These are phyloP conservation scores for Phialocephala subalpina DNA, from an alignment of 2,329 filamentous ascomycete species.

Conservation along the genomic window DNA sequence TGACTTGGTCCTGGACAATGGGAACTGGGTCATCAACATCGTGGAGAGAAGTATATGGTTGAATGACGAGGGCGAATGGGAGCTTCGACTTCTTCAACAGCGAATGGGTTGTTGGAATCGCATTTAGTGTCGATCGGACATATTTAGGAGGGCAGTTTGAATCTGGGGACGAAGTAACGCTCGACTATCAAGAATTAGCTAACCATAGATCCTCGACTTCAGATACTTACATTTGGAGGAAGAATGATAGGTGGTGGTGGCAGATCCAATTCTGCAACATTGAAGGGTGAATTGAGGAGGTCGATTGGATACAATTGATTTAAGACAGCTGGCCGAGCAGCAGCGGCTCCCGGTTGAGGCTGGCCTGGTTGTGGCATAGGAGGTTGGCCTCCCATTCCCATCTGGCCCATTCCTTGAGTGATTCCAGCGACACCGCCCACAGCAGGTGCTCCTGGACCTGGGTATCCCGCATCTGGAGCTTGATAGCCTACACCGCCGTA, in stretches of 20 bases:
- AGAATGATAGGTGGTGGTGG: conserved; percentile 91
- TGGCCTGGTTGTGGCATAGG: conserved; percentile 41
- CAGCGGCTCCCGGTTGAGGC: conserved; percentile 57
- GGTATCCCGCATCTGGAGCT: conserved; percentile 72
- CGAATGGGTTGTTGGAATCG: conserved; percentile 89
- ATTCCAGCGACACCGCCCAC: conserved; percentile 68
- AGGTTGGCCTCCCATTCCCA: conserved; percentile 64
- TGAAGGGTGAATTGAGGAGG: conserved; percentile 90
- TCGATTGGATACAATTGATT: conserved; percentile 95
- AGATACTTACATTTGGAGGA: conserved; percentile 81
- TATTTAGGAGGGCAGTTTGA: conserved; percentile 95
- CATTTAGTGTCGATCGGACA: conserved; percentile 93
- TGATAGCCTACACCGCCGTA: conserved; percentile 66
- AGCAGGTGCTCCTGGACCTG: conserved; percentile 54
- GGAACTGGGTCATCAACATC: conserved; percentile 92
- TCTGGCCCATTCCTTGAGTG: conserved; percentile 82
- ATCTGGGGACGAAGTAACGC: conserved; percentile 87
- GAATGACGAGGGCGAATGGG: conserved; percentile 93
- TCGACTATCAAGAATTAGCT: conserved; percentile 68
- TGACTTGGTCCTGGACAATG: conserved; percentile 95
- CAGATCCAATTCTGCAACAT: conserved; percentile 89
- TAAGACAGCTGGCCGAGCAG: conserved; percentile 62
- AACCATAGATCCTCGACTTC: not conserved
- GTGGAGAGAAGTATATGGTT: conserved; percentile 92
- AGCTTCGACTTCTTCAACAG: conserved; percentile 96